phyloP scores from a whole-genome alignment of 148 eudicot species.

The Nepenthes mirabilis region DNA sequence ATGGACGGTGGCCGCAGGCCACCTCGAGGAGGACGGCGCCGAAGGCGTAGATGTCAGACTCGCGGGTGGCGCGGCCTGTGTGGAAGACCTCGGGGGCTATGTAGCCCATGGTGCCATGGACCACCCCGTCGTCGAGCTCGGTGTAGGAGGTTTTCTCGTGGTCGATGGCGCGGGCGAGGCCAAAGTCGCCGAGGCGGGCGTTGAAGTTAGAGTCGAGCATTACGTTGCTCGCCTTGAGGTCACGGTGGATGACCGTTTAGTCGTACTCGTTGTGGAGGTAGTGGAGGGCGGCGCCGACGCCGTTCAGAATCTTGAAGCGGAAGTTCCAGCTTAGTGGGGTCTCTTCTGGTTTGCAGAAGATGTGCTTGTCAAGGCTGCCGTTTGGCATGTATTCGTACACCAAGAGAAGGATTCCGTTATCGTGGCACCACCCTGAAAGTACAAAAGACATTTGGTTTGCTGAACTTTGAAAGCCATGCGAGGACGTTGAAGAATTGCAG shows the following conservation, averaged over 20 bases:
- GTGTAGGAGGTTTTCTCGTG: conserved; percentile 51
- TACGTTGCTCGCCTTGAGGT: conserved; percentile 80
- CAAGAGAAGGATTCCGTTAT: conserved; percentile 48
- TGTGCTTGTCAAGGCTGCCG: conserved; percentile 70
- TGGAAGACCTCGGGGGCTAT: conserved; percentile 83
- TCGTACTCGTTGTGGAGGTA: conserved; percentile 67
- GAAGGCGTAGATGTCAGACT: conserved; percentile 62
- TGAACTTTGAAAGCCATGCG: too few species aligned
- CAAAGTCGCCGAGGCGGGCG: conserved; percentile 84
- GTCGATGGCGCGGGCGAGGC: conserved; percentile 76
- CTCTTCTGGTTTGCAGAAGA: conserved; percentile 17
- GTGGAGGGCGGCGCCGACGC: conserved; percentile 40
- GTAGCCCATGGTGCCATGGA: conserved; percentile 70
- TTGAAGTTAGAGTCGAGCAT: conserved; percentile 70
- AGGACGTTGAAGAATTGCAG: too few species aligned
- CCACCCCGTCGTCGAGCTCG: conserved; percentile 42
- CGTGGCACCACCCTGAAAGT: conserved; percentile 81
- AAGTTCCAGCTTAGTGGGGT: conserved; percentile 25
- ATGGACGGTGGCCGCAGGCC: conserved; percentile 50
- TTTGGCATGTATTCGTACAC: conserved; percentile 88
- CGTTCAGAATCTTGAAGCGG: conserved; percentile 38
- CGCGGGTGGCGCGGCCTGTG: conserved; percentile 67
- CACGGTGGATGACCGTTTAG: conserved; percentile 70
- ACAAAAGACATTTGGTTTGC: neutral
- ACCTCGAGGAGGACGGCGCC: conserved; percentile 68